phyloP scores from a whole-genome alignment of 2,329 filamentous ascomycete genomes.

The Hypoxylon sp. region DNA sequence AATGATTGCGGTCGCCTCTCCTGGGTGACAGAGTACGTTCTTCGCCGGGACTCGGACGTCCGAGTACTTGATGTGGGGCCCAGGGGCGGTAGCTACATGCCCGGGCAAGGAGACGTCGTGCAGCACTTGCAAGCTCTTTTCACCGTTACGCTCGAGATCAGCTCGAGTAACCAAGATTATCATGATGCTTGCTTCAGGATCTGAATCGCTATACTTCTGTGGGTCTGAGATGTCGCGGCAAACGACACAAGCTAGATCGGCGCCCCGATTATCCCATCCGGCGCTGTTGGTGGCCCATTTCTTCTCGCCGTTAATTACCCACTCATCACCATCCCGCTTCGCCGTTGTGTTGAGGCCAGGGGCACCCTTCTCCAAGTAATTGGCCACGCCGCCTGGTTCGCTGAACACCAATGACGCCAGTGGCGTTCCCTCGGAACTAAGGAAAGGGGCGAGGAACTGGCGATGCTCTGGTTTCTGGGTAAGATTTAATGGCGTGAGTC shows the following conservation, averaged over 20 bases:
- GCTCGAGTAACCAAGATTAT: conserved; percentile 65
- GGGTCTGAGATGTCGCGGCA: conserved; percentile 59
- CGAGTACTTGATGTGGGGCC: conserved; percentile 64
- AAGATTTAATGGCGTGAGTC: conserved; percentile 66
- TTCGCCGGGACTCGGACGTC: conserved; percentile 63
- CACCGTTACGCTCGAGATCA: conserved; percentile 61
- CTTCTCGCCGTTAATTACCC: conserved; percentile 69
- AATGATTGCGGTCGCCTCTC: conserved; percentile 60
- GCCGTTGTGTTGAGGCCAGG: conserved; percentile 66
- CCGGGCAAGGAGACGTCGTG: conserved; percentile 62
- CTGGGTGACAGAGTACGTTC: conserved; percentile 63
- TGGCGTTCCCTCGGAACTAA: conserved; percentile 60
- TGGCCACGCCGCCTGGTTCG: conserved; percentile 67
- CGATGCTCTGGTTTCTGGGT: conserved; percentile 59
- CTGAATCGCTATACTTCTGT: conserved; percentile 16
- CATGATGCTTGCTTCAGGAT: conserved; percentile 57
- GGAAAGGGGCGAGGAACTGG: conserved; percentile 64
- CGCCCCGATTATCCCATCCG: conserved; percentile 68
- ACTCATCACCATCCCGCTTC: conserved; percentile 63
- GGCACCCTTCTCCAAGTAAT: conserved; percentile 65
- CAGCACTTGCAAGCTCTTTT: conserved; percentile 62
- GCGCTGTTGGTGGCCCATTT: conserved; percentile 69
- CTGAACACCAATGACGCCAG: conserved; percentile 67
- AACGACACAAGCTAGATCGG: conserved; percentile 67
- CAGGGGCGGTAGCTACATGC: conserved; percentile 62